Evolutionary conservation across 2,329 filamentous ascomycete genomes (phyloP).

Genomic region (Teratosphaeria nubilosa): DNA sequence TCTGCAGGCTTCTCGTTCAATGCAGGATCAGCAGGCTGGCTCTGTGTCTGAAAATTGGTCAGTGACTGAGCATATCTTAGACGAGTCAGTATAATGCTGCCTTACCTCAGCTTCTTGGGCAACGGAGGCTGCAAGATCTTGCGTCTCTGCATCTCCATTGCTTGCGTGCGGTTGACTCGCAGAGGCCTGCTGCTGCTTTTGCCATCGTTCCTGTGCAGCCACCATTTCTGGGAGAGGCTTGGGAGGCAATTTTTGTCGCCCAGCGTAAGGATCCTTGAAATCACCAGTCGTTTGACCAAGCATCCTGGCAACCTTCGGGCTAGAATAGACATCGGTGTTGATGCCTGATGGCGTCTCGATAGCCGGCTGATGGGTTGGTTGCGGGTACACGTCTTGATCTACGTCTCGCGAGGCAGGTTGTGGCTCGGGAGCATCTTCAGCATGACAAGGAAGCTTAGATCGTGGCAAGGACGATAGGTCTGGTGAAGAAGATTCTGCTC

Average conservation of each 20-base stretch:
- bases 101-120: conserved; percentile 25
- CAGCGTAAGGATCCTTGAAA: conserved; percentile 30
- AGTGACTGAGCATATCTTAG: conserved; percentile 1
- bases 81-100: background rate
- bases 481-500: conserved; percentile 37
- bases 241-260: conserved; percentile 19
- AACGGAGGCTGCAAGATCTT: conserved; percentile 26
- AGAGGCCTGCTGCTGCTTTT: conserved; percentile 6
- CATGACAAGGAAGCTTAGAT: conserved; percentile 45
- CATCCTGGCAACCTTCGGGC: conserved; percentile 42
- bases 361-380: conserved; percentile 1
- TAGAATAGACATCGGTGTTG: conserved; percentile 7
- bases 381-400: conserved; percentile 44
- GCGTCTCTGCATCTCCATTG: conserved; percentile 25
- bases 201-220: conserved; percentile 16
- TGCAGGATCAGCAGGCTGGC: background rate
- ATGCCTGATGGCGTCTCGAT: conserved; percentile 44
- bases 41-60: conserved; percentile 1
- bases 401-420: conserved; percentile 32
- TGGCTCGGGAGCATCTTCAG: conserved; percentile 36
- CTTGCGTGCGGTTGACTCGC: background rate
- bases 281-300: conserved; percentile 29
- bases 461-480: conserved; percentile 44
- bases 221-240: conserved; percentile 26
- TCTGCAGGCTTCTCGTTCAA: conserved; percentile 3